A percentile compares a stretch with the other conserved stretches of the same genome.
These are phyloP conservation scores for Lentinula boryana DNA, from an alignment of 768 basidiomycete genomes.

Conservation along the genomic window DNA sequence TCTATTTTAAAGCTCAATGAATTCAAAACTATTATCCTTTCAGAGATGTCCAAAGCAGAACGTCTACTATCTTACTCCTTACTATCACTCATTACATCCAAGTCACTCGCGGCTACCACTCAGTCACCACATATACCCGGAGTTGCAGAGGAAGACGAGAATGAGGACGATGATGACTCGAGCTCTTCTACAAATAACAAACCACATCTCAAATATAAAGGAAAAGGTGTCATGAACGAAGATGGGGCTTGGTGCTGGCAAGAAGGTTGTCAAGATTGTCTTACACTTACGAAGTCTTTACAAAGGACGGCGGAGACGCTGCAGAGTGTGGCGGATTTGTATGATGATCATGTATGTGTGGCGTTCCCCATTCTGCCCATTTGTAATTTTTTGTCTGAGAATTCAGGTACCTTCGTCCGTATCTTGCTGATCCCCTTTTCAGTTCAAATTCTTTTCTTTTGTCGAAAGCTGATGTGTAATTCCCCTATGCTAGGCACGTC, in stretches of 20 bases:
- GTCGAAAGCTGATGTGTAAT: too few relatives aligned
- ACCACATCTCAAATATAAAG: constrained; percentile 20
- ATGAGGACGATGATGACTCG: neutral
- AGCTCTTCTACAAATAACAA: neutral
- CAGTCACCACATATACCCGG: constrained; percentile 36
- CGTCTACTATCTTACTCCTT: constrained; percentile 68
- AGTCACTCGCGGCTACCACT: constrained; percentile 38
- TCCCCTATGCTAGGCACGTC: constrained; percentile 47
- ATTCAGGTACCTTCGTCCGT: too few relatives aligned
- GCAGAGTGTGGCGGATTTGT: constrained; percentile 70
- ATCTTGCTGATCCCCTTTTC: too few relatives aligned
- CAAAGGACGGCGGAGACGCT: constrained; percentile 71
- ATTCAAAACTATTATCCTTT: neutral
- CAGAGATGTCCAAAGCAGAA: constrained; percentile 78
- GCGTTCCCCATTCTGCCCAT: too few relatives aligned
- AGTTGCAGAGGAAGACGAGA: constrained; percentile 32
- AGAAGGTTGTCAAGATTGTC: constrained; percentile 70
- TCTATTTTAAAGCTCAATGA: neutral
- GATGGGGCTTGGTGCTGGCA: constrained; percentile 88
- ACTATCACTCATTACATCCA: constrained; percentile 69
- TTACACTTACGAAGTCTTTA: constrained; percentile 72
- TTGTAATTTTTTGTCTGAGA: too few relatives aligned
- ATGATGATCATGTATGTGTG: constrained; percentile 65
- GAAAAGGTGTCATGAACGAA: constrained; percentile 57
- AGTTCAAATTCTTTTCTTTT: too few relatives aligned